These are phyloP conservation scores for Lippia alba DNA, from an alignment of 305 asterid genomes.

Conservation along the genomic window DNA sequence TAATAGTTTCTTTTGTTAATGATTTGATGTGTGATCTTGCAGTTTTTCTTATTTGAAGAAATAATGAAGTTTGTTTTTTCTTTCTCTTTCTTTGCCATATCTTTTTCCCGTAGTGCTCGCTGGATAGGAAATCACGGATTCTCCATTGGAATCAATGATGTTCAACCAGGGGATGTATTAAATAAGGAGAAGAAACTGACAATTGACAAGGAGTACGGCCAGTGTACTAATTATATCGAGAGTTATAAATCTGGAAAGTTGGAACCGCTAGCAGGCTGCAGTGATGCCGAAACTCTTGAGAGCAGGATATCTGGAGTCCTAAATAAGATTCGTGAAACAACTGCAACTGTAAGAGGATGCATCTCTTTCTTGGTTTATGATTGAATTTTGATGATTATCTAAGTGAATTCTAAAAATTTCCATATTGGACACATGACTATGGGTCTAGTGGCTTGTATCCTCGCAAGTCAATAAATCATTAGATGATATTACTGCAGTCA, in stretches of 20 bases:
- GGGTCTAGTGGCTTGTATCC: slow-evolving; percentile 7
- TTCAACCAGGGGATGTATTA: slow-evolving; percentile 71
- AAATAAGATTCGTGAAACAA: slow-evolving; percentile 73
- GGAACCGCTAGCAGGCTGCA: slow-evolving; percentile 84
- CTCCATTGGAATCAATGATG: slow-evolving; percentile 96
- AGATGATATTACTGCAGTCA: slow-evolving; percentile 6
- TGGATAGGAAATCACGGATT: slow-evolving; percentile 99
- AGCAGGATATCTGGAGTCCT: slow-evolving; percentile 70
- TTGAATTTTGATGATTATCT: slow-evolving; percentile 29
- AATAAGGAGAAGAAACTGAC: slow-evolving; percentile 63
- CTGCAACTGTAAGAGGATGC: slow-evolving; percentile 64
- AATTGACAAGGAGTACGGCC: slow-evolving; percentile 60
- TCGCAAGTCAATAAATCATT: slow-evolving; percentile 11
- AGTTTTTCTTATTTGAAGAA: not conserved
- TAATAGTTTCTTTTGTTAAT: slow-evolving; percentile 2
- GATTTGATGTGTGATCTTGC: slow-evolving; percentile 16
- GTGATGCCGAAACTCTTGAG: slow-evolving; percentile 90
- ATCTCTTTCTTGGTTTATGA: slow-evolving; percentile 16
- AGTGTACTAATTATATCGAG: slow-evolving; percentile 63
- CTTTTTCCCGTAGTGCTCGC: slow-evolving; percentile 73
- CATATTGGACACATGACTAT: not conserved
- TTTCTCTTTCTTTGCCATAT: slow-evolving; percentile 14
- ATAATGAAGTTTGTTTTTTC: slow-evolving; percentile 16
- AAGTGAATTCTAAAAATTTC: slow-evolving; percentile 9
- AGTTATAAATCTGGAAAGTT: slow-evolving; percentile 74